phyloP scores from a whole-genome alignment of 2,329 filamentous ascomycete genomes.

The Incumbomyces delicatus region DNA sequence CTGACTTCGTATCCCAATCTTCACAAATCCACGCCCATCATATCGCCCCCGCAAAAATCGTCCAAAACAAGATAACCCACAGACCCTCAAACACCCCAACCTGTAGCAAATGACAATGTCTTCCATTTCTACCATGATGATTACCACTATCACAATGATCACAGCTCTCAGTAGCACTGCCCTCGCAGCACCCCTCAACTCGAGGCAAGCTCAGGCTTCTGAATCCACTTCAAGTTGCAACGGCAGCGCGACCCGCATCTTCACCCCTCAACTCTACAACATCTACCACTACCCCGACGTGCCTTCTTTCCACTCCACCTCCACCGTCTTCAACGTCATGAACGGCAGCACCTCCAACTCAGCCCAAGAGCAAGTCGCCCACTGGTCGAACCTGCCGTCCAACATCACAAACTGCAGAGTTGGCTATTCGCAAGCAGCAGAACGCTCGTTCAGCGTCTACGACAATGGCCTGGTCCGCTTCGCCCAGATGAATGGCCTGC shows the following conservation, averaged over 20 bases:
- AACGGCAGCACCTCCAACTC: constrained; percentile 3
- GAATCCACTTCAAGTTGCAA: neutral
- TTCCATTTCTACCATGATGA: neutral
- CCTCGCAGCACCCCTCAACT: constrained; percentile 3
- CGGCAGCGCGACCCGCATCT: neutral
- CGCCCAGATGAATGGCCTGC: neutral
- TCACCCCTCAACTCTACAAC: constrained; percentile 2
- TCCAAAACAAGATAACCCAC: neutral
- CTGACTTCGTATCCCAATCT: too few species aligned
- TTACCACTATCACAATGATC: neutral
- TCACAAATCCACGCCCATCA: too few species aligned
- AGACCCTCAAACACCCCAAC: neutral
- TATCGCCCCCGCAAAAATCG: too few species aligned
- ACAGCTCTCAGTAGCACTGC: neutral
- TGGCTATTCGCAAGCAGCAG: neutral
- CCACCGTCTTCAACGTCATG: constrained; percentile 2
- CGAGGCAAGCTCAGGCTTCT: neutral
- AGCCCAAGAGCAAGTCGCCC: constrained; percentile 4
- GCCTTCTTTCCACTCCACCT: neutral
- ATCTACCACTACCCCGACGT: constrained; percentile 4
- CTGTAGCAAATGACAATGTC: neutral
- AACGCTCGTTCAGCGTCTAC: constrained; percentile 7
- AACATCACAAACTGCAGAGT: neutral
- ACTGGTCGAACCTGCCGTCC: neutral
- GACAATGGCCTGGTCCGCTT: constrained; percentile 3